Evolutionary conservation across 2,329 filamentous ascomycete species (phyloP).

Genomic region (Fusarium brevicatenulatum): DNA sequence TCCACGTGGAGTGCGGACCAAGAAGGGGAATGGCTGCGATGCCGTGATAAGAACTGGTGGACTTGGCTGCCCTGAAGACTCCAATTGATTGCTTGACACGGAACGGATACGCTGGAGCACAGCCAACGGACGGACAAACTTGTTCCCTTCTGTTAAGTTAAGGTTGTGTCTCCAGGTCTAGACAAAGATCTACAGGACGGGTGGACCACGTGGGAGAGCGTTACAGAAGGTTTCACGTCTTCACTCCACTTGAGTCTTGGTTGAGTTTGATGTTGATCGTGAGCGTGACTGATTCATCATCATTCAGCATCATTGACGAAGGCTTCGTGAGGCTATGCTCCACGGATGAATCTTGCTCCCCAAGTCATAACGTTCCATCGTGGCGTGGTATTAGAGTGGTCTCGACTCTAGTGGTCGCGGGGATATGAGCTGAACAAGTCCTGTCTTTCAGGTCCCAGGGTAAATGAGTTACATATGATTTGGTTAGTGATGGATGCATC

Average conservation of each 20-base stretch:
- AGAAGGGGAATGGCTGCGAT: constrained; percentile 23
- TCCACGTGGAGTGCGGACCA: constrained; percentile 37
- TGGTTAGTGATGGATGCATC: background rate
- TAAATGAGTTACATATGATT: background rate
- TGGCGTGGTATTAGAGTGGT: constrained; percentile 21
- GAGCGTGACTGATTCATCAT: constrained; percentile 5
- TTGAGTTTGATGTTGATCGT: constrained; percentile 25
- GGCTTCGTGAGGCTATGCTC: background rate
- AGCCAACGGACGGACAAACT: background rate
- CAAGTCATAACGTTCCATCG: constrained; percentile 4
- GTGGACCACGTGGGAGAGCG: constrained; percentile 36
- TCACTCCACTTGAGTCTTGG: background rate
- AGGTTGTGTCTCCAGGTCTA: constrained; percentile 11
- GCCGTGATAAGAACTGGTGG: constrained; percentile 13
- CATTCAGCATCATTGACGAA: background rate
- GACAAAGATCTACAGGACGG: constrained; percentile 16
- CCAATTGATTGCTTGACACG: background rate
- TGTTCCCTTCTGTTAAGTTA: background rate
- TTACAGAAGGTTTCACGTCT: constrained; percentile 24
- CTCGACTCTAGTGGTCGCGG: constrained; percentile 13
- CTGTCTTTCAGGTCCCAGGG: constrained; percentile 5
- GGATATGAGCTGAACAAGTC: constrained; percentile 1
- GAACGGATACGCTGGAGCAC: background rate
- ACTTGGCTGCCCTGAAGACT: background rate
- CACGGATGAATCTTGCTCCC: background rate